phyloP scores from a whole-genome alignment of 441 rosid genomes.

The Mallotus repandus region DNA sequence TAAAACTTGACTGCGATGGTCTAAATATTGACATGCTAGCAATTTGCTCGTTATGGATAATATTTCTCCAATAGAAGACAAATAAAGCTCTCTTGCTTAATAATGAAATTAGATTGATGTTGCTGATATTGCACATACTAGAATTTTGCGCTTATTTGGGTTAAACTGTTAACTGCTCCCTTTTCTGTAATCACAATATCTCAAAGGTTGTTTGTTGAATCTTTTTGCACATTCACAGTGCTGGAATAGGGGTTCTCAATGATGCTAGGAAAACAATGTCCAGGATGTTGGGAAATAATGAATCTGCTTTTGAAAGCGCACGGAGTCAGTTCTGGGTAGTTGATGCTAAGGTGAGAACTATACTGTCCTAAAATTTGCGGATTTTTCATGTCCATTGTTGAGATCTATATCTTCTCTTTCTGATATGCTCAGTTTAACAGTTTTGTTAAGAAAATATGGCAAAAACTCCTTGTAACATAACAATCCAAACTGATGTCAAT shows the following conservation, averaged over 20 bases:
- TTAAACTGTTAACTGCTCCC: not conserved
- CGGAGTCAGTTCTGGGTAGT: constrained; percentile 98
- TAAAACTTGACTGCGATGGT: constrained; percentile 6
- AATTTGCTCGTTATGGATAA: not conserved
- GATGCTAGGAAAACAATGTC: constrained; percentile 99
- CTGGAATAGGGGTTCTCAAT: constrained; percentile 97
- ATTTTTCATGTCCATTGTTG: constrained; percentile 9
- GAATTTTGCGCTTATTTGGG: not conserved
- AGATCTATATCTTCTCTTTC: not conserved
- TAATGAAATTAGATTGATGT: not conserved
- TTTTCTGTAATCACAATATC: constrained; percentile 2
- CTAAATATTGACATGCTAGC: not conserved
- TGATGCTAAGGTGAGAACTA: constrained; percentile 76
- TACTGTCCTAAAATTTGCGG: constrained; percentile 5
- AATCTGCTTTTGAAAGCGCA: constrained; percentile 88
- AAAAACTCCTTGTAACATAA: not conserved
- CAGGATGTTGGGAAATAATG: constrained; percentile 90
- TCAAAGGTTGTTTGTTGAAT: constrained; percentile 26
- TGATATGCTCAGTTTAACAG: not conserved
- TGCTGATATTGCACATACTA: not conserved
- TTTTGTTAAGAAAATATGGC: not conserved
- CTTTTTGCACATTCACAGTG: constrained; percentile 53
- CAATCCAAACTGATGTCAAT: not conserved
- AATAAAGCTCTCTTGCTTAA: not conserved
- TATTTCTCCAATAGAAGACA: not conserved